Conservation (phyloP, 2,329 filamentous ascomycete species). For the Monosporascus sp. region DNA sequence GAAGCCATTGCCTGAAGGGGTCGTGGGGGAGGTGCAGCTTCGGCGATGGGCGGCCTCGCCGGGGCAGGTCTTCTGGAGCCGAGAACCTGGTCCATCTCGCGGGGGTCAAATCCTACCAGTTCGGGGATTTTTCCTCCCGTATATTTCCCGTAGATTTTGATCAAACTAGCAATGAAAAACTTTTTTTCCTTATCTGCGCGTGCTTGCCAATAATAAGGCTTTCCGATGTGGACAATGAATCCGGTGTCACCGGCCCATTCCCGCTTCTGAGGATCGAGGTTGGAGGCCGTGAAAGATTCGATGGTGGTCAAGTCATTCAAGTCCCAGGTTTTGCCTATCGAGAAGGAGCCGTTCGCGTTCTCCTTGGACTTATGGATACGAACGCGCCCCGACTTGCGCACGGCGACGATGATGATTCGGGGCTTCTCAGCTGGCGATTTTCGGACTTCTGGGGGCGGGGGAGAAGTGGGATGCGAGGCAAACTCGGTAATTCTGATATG, state of each 20-base stretch:
- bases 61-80: conserved; percentile 47
- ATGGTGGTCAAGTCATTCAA: conserved; percentile 83
- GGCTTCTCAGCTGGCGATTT: conserved; percentile 74
- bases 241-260: conserved; percentile 79
- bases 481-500: conserved; percentile 91
- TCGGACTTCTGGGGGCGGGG: conserved; percentile 74
- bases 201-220: conserved; percentile 96
- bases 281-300: conserved; percentile 69
- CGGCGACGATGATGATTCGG: conserved; percentile 87
- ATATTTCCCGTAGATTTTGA: conserved; percentile 97
- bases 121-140: conserved; percentile 79
- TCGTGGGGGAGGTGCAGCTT: conserved; percentile 22
- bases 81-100: conserved; percentile 71
- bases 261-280: conserved; percentile 54
- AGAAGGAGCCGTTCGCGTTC: conserved; percentile 89
- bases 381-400: conserved; percentile 86
- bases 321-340: conserved; percentile 97
- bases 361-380: conserved; percentile 96
- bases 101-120: conserved; percentile 75
- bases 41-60: conserved; percentile 17
- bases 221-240: conserved; percentile 83
- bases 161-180: conserved; percentile 92
- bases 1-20: conserved; percentile 9
- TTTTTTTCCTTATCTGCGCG: conserved; percentile 94
- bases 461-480: conserved; percentile 73